Conservation (phyloP, 2,329 filamentous ascomycete species). For the Grosmannia serpens region DNA sequence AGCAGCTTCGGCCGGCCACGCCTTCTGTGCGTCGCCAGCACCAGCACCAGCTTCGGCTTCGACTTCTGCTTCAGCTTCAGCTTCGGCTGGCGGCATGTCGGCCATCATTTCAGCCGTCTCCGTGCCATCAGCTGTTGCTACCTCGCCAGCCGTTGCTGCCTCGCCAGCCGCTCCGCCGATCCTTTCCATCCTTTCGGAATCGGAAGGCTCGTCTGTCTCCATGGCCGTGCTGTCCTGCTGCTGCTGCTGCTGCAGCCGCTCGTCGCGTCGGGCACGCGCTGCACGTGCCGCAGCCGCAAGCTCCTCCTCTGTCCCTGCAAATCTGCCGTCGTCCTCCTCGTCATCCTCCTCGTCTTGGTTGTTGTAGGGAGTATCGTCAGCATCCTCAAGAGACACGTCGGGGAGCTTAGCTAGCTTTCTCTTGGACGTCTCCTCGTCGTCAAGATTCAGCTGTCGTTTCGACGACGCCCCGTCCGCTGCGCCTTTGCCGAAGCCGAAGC, state of each 20-base stretch:
- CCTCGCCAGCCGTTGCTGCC: too few species aligned
- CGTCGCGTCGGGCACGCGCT: constrained; percentile 74
- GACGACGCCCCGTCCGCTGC: constrained; percentile 48
- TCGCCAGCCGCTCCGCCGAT: neutral
- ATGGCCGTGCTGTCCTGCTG: constrained; percentile 25
- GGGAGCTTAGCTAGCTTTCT: constrained; percentile 89
- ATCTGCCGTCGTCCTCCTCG: constrained; percentile 63
- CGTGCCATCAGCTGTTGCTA: neutral
- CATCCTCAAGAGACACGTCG: constrained; percentile 55
- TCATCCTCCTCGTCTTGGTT: constrained; percentile 53
- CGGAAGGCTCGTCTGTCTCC: constrained; percentile 27
- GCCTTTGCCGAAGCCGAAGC: constrained; percentile 64
- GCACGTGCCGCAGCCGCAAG: constrained; percentile 74
- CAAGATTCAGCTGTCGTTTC: constrained; percentile 71
- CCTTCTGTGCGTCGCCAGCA: constrained; percentile 9
- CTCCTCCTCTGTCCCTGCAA: constrained; percentile 77
- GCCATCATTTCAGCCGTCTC: neutral
- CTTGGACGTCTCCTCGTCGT: constrained; percentile 75
- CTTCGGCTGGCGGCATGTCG: constrained; percentile 4
- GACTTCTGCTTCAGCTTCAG: constrained; percentile 13
- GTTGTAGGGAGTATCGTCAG: constrained; percentile 47
- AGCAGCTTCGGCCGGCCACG: constrained; percentile 2
- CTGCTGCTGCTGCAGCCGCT: constrained; percentile 43
- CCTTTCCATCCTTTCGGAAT: neutral
- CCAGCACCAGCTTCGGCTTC: constrained; percentile 12